Evolutionary conservation across 495 filamentous ascomycete genomes (phyloP).

Genomic region (Aspergillus panamensis): DNA sequence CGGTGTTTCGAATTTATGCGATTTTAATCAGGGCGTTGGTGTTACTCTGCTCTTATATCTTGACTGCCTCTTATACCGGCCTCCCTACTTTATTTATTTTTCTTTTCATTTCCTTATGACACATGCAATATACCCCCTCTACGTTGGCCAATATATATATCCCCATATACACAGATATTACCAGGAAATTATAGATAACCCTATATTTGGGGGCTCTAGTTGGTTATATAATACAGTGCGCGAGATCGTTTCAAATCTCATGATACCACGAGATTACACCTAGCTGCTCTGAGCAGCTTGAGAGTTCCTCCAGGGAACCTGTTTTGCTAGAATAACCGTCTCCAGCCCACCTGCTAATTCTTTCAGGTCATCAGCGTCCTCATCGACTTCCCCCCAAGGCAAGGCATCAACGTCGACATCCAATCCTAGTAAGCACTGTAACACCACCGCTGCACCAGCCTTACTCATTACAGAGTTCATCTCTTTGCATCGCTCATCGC

Average conservation of each 20-base stretch:
- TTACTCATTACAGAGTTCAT: conserved; percentile 92
- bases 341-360: conserved; percentile 68
- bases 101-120: conserved; percentile 1
- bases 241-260: neutral
- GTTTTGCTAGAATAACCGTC: conserved; percentile 72
- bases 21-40: neutral
- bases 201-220: neutral
- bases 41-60: neutral
- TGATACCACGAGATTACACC: no score
- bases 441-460: conserved; percentile 74
- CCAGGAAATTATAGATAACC: conserved; percentile 5
- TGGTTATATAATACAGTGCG: neutral
- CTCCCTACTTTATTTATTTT: neutral
- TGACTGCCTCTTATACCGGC: neutral
- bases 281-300: neutral
- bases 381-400: conserved; percentile 71
- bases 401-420: conserved; percentile 71
- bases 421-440: conserved; percentile 69
- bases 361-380: conserved; percentile 42
- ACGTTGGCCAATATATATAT: conserved; percentile 2
- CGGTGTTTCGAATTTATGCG: neutral
- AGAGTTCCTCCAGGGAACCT: conserved; percentile 43
- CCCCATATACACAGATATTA: neutral
- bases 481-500: conserved; percentile 80
- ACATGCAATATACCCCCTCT: conserved; percentile 12